A percentile compares a stretch with the other conserved stretches of the same genome.
phyloP scores from a whole-genome alignment of 441 rosid species.

The Croton laevigatus region DNA sequence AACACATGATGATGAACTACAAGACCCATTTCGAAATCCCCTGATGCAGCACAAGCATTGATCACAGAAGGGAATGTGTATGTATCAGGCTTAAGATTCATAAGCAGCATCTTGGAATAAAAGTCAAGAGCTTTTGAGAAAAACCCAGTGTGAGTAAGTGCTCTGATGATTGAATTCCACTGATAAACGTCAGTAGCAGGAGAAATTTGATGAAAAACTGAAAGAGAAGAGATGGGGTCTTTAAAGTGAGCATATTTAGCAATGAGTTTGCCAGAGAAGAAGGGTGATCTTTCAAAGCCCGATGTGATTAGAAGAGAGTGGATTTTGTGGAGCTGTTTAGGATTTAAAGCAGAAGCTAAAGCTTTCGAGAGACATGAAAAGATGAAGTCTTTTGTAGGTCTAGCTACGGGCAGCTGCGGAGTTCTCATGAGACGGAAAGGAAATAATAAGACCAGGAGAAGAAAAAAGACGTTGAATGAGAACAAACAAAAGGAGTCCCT shows the following conservation, averaged over 20 bases:
- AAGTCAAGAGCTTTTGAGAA: conserved; percentile 45
- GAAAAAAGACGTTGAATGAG: too few relatives aligned
- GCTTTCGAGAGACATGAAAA: conserved; percentile 39
- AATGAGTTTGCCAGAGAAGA: conserved; percentile 60
- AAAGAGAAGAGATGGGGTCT: conserved; percentile 45
- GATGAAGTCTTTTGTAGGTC: conserved; percentile 23
- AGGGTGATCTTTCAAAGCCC: conserved; percentile 43
- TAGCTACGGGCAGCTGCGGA: conserved; percentile 7
- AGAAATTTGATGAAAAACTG: conserved; percentile 42
- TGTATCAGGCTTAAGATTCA: conserved; percentile 43
- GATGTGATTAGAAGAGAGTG: conserved; percentile 49
- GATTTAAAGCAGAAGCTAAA: conserved; percentile 33
- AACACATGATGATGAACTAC: conserved; percentile 34
- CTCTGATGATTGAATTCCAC: conserved; percentile 71
- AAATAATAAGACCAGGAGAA: too few relatives aligned
- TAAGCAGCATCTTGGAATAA: conserved; percentile 38
- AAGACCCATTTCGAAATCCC: conserved; percentile 33
- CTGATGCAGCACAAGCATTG: conserved; percentile 52
- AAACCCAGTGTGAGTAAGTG: conserved; percentile 43
- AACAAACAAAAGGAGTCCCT: too few relatives aligned
- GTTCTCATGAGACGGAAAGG: conserved; percentile 15
- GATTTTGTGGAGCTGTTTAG: conserved; percentile 37
- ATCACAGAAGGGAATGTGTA: conserved; percentile 58
- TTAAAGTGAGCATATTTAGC: conserved; percentile 47
- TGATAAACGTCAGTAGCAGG: conserved; percentile 45